phyloP scores from a whole-genome alignment of 805 yeast genomes.

The Candida sithepensis region DNA sequence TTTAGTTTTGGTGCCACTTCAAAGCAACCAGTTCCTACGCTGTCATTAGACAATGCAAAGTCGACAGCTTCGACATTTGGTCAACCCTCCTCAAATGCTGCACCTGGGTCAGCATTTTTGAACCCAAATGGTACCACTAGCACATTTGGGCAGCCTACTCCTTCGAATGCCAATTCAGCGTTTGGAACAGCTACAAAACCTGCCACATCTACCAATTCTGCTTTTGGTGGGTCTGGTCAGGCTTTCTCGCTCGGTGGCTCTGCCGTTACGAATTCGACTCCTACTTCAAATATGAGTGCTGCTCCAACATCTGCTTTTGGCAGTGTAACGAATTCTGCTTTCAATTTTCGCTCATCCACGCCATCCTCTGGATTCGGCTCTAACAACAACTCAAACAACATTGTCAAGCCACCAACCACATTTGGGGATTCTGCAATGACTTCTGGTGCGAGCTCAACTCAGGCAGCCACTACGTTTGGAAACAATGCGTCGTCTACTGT shows the following conservation, averaged over 20 bases:
- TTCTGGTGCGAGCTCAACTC: not conserved
- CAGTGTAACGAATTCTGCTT: not conserved
- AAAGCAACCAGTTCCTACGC: not conserved
- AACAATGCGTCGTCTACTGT: not conserved
- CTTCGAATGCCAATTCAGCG: not conserved
- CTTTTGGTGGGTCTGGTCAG: not conserved
- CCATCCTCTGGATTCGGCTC: not conserved
- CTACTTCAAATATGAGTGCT: not conserved
- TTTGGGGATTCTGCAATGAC: not conserved
- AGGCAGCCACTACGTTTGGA: not conserved
- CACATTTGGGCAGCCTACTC: not conserved
- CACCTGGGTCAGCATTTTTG: not conserved
- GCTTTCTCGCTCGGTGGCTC: not conserved
- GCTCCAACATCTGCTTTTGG: conserved; percentile 1
- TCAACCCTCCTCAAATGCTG: not conserved
- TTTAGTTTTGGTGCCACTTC: not conserved
- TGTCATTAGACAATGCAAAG: not conserved
- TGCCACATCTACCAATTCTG: not conserved
- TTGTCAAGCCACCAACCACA: too few relatives aligned
- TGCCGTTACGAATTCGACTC: not conserved
- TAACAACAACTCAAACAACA: not conserved
- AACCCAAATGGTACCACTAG: not conserved
- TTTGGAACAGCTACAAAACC: not conserved
- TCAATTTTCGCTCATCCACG: not conserved
- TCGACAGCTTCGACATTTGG: not conserved